These are phyloP conservation scores for Moesziomyces aphidis DNA, from an alignment of 1,284 basidiomycete genomes.

Conservation along the genomic window DNA sequence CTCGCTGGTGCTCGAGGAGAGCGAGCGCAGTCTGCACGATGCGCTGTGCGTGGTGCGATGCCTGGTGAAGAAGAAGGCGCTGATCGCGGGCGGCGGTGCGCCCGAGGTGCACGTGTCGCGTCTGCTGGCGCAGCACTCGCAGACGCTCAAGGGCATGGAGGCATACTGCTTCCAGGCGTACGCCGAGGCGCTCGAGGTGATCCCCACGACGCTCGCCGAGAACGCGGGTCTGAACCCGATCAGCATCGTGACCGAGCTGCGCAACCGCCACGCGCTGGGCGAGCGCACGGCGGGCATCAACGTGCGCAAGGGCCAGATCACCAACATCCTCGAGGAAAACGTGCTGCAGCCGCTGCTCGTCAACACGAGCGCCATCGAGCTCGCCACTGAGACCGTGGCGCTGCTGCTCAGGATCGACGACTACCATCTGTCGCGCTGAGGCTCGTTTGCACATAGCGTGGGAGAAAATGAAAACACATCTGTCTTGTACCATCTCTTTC, in stretches of 20 bases:
- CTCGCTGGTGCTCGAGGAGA: constrained; percentile 93
- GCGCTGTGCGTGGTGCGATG: constrained; percentile 98
- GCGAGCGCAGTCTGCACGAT: constrained; percentile 96
- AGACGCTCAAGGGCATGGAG: constrained; percentile 97
- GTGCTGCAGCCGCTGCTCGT: constrained; percentile 97
- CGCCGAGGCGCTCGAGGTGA: constrained; percentile 96
- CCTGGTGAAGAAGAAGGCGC: constrained; percentile 96
- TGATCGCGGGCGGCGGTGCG: constrained; percentile 96
- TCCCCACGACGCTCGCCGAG: constrained; percentile 97
- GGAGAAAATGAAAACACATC: not conserved
- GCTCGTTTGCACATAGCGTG: no score
- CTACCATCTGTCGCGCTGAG: constrained; percentile 71
- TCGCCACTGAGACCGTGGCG: constrained; percentile 97
- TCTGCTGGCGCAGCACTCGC: constrained; percentile 87
- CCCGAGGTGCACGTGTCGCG: constrained; percentile 99
- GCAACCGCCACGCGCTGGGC: constrained; percentile 95
- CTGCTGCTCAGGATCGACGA: constrained; percentile 96
- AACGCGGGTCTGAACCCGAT: constrained; percentile 99
- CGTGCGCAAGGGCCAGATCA: constrained; percentile 84
- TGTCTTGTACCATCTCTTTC: not conserved
- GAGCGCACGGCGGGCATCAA: constrained; percentile 97
- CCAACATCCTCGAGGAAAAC: constrained; percentile 95
- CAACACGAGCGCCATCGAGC: constrained; percentile 92
- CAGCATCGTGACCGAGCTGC: constrained; percentile 95
- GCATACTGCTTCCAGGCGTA: constrained; percentile 99